These are phyloP conservation scores for Lentinula sp. DNA, from an alignment of 768 basidiomycete genomes.

Conservation along the genomic window DNA sequence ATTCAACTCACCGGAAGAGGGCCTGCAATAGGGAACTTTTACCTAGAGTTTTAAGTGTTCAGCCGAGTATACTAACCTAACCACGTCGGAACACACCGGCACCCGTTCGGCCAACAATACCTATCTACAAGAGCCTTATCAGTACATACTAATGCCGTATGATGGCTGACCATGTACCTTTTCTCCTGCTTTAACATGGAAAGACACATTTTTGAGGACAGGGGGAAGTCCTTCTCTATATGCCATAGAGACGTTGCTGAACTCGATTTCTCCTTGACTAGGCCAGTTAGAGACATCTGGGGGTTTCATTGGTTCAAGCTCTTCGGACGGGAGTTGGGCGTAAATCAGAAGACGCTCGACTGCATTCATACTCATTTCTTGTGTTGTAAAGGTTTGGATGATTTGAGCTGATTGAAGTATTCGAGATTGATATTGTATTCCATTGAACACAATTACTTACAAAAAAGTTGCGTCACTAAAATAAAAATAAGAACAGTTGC, in stretches of 20 bases:
- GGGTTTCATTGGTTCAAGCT: constrained; percentile 27
- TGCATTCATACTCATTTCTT: constrained; percentile 69
- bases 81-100: constrained; percentile 23
- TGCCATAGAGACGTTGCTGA: constrained; percentile 46
- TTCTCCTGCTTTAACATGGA: constrained; percentile 53
- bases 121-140: constrained; percentile 4
- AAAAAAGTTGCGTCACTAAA: constrained; percentile 47
- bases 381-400: constrained; percentile 50
- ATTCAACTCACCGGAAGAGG: constrained; percentile 37
- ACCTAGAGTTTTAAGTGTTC: constrained; percentile 18
- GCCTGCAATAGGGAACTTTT: constrained; percentile 56
- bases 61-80: not conserved
- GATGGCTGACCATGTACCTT: constrained; percentile 36
- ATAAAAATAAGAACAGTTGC: not conserved
- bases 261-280: constrained; percentile 43
- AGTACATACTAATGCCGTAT: not conserved
- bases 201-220: constrained; percentile 55
- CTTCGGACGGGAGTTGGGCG: constrained; percentile 55
- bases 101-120: constrained; percentile 25
- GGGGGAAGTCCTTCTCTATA: constrained; percentile 63
- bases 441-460: constrained; percentile 25
- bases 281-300: constrained; percentile 50
- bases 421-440: not conserved
- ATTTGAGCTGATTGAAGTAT: constrained; percentile 36
- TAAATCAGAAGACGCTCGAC: constrained; percentile 71